Evolutionary conservation across 2,329 filamentous ascomycete genomes (phyloP).

Genomic region (Fusarium oligoseptatum): DNA sequence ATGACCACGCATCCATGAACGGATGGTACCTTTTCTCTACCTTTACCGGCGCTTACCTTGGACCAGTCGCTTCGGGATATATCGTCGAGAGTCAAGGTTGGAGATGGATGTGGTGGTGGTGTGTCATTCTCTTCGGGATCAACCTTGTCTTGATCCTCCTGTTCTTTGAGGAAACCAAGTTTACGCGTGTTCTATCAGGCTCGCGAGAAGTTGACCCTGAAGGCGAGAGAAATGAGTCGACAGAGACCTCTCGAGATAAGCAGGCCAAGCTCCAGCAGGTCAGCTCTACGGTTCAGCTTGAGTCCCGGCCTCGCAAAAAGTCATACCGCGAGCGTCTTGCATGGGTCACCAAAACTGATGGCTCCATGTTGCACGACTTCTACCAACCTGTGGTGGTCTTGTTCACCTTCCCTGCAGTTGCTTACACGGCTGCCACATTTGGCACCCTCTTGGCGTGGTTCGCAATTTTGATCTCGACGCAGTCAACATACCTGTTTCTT

Average conservation of each 20-base stretch:
- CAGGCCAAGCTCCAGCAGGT: not conserved
- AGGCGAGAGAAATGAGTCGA: not conserved
- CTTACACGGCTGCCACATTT: conserved; percentile 2
- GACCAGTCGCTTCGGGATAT: conserved; percentile 20
- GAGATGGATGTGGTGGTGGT: conserved; percentile 56
- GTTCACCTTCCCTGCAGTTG: not conserved
- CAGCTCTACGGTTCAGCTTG: not conserved
- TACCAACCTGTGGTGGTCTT: not conserved
- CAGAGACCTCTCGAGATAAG: not conserved
- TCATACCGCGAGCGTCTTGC: not conserved
- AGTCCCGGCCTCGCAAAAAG: not conserved
- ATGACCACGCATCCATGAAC: conserved; percentile 47
- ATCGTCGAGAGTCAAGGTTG: conserved; percentile 35
- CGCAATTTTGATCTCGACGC: conserved; percentile 23
- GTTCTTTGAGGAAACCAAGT: conserved; percentile 52
- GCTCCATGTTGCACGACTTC: not conserved
- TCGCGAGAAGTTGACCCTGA: not conserved
- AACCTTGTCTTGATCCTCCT: conserved; percentile 33
- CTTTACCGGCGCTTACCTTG: conserved; percentile 5
- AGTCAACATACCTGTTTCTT: conserved; percentile 10
- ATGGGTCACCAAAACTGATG: not conserved
- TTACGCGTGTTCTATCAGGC: not conserved
- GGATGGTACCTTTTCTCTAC: conserved; percentile 25
- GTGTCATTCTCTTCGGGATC: conserved; percentile 33
- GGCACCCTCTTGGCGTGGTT: conserved; percentile 10